Evolutionary conservation across 2,329 filamentous ascomycete genomes (phyloP).

Genomic region (Aspergillus puulaauensis): DNA sequence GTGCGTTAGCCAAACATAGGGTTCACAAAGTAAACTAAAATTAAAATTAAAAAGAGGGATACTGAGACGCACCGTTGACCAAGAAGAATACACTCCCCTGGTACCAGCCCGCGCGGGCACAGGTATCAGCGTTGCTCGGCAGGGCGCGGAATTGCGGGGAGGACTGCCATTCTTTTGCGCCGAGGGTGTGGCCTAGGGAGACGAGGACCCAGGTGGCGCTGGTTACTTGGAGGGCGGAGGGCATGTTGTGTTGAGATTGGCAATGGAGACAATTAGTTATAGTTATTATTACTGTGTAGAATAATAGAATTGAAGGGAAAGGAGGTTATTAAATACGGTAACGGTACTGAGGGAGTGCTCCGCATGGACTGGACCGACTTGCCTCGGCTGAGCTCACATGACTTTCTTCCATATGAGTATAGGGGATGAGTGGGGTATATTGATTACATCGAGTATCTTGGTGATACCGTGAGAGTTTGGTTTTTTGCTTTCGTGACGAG

Average conservation of each 20-base stretch:
- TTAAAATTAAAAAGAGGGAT: background rate
- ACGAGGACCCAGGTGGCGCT: conserved; percentile 18
- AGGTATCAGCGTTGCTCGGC: conserved; percentile 23
- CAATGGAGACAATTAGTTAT: background rate
- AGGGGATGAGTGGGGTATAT: too few relatives aligned
- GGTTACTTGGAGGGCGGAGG: conserved; percentile 14
- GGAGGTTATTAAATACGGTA: too few relatives aligned
- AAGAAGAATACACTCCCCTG: conserved; percentile 26
- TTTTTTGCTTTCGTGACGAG: too few relatives aligned
- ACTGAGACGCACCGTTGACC: conserved; percentile 17
- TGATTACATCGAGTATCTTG: too few relatives aligned
- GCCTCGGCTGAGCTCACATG: too few relatives aligned
- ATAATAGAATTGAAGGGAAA: background rate
- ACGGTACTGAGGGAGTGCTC: too few relatives aligned
- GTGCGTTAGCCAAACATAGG: too few relatives aligned
- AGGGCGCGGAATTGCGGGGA: conserved; percentile 20
- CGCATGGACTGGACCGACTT: too few relatives aligned
- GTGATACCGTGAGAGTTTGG: too few relatives aligned
- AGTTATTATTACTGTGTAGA: background rate
- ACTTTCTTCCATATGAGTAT: too few relatives aligned
- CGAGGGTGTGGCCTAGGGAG: conserved; percentile 19
- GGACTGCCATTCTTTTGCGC: conserved; percentile 20
- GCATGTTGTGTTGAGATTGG: conserved; percentile 4
- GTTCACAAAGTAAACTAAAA: too few relatives aligned
- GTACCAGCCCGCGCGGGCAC: conserved; percentile 26